Base-by-base conservation (phyloP, 2,329 filamentous ascomycete genomes). In the Thelonectria olida region DNA sequence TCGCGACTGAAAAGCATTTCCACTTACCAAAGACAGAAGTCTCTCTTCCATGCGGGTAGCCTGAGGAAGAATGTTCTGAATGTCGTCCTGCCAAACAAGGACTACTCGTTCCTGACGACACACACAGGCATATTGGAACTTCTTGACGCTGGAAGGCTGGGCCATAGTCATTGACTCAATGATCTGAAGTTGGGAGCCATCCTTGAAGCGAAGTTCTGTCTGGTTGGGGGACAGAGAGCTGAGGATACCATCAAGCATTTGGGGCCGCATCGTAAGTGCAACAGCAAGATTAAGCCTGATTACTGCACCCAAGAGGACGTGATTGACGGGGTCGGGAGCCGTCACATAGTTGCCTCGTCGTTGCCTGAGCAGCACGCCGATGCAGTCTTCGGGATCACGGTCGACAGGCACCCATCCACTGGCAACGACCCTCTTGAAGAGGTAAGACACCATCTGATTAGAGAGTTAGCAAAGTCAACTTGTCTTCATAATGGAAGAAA, bases 111-210 rank as follows among this genome's bases (percentile, higher is more conserved):
- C 55, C 8, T 58, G 48, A 7, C 55, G 55, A 19, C 48, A 58
- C 5, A 58, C 48, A 3, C 55, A 52, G 7, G 48, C 55, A 31
- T 58, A 58, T n/a, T 58, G 55, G 19, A 58, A 58, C 39, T 58
- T 58, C 17, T 39, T 57, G 6, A 57, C 34, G 2, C 28, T 52
- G 25, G 48, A 58, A 20, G 48, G 34, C 19, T 52, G 55, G 2
- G 48, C 55, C 22, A 52, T 19, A 2, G 55, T 17, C 13, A 58
- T 6, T 0, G 55, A 58, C 1, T 58, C 55, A 17, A 58, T 36
- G 42, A 58, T 52, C 28, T 58, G 48, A 23, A 58, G 48, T 20
- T 58, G 55, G 5, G 55, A 58, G 5, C 55, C 55, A 7, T 52
- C 55, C 23, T 58, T 58, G 55, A 58, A 58, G 4, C 55, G 55